Evolutionary conservation across 2,329 filamentous ascomycete genomes (phyloP).

Genomic region (Gyromitra esculenta): DNA sequence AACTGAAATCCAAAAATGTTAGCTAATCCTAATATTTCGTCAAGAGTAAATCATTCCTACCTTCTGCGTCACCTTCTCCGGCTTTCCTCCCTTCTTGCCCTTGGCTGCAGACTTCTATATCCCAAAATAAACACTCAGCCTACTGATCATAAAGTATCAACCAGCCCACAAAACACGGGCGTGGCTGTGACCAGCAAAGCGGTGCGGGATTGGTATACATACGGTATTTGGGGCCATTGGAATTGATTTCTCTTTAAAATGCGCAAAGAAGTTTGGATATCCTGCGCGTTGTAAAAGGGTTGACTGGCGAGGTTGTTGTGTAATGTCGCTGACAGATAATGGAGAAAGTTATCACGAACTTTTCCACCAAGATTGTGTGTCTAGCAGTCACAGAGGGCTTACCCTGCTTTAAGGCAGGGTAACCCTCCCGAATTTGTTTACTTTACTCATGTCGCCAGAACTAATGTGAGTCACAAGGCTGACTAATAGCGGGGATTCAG

Average conservation of each 20-base stretch:
- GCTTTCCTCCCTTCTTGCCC: conserved; percentile 67
- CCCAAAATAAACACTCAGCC: conserved; percentile 77
- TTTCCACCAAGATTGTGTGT: conserved; percentile 14
- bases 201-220: conserved; percentile 66
- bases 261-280: conserved; percentile 87
- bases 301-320: conserved; percentile 32
- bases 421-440: neutral
- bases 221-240: conserved; percentile 89
- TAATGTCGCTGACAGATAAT: conserved; percentile 13
- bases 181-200: conserved; percentile 50
- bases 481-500: no score
- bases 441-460: no score
- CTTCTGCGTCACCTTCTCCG: conserved; percentile 84
- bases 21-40: neutral
- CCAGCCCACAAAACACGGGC: conserved; percentile 29
- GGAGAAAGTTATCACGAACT: conserved; percentile 20
- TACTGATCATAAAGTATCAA: conserved; percentile 77
- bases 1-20: conserved; percentile 68
- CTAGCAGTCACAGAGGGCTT: conserved; percentile 45
- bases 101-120: conserved; percentile 67
- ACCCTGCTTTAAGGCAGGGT: conserved; percentile 27
- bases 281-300: conserved; percentile 72
- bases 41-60: conserved; percentile 62
- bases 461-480: no score
- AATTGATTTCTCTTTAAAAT: conserved; percentile 62